Base-by-base conservation (phyloP, 1,139 yeast genomes). In the Debaryomycetaceae sp. region DNA sequence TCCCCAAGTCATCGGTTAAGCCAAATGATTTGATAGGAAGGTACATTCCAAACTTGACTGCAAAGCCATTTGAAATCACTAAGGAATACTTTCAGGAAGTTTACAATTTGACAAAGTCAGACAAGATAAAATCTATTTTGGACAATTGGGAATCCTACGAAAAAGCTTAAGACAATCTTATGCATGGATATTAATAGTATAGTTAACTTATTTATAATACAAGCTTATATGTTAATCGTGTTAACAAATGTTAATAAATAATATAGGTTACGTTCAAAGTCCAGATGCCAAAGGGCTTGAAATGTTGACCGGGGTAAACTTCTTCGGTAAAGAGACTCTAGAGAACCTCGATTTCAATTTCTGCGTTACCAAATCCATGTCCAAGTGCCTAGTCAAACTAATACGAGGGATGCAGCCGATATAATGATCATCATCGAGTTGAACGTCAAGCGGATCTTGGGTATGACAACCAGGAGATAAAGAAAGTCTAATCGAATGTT, bases 391-490 rank as follows among this genome's bases (percentile, higher is more conserved):
- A 0, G 99, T 95, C 57, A 95, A 75, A 43, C 89, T 85, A 45
- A 90, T 81, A 56, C 93, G 81, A 36, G 97, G 96, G 54, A 93
- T 95, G 59, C 97, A 93, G 14, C 97, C 93, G 53, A 95, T 93
- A 66, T 95, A 93, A 65, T 95, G 99, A 63, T 90, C 93, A 42
- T 90, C 95, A 65, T 95, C 99, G 40, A 95, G 75, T 65, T 93
- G 97, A 39, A 95, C 96, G 67, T 95, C 99, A 51, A 95, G 75
- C 14, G 99, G 99, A 65, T 93, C 96, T 58, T 90, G 96, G 0
- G 98, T 90, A 65, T 95, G 97, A 65, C 99, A 95, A 33, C 99
- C 99, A 0, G 99, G 98, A 2, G 97, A 87, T 54, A 95, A 76
- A 14, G 95, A 85, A 49, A 95, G 76, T 57, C 98, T 78, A 43